Base-by-base conservation (phyloP, 2,329 filamentous ascomycete species). In the Plectosphaerella sp. region DNA sequence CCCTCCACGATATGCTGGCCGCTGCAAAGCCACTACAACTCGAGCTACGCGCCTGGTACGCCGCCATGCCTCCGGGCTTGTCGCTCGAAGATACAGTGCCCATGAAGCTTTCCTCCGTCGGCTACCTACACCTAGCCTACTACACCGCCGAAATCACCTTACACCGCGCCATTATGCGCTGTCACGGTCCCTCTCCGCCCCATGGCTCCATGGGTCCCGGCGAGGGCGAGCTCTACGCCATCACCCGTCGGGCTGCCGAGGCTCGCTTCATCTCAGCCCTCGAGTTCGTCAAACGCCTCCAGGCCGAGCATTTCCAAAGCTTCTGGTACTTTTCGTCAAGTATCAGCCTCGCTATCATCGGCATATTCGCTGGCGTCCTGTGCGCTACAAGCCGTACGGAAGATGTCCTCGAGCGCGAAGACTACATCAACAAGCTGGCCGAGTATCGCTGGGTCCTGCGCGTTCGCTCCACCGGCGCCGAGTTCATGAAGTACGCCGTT, bases 1-100 rank as follows among this genome's bases (percentile, higher is more conserved):
- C 52, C n/a, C 37, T 52, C 11, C 50, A 54, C 9, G 43, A 47
- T 14, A 70, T 73, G 2, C 62, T 77, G 2, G 73, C 75, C 53
- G 71, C 71, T 24, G 74, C 73, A 2, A 76, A 76, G 49, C 74
- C 74, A 1, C 65, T 77, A 0, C 73, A 74, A n/a, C 64, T 75
- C 24, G 67, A 67, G 15, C 60, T 78, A 6, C 73, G 72, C 45
- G 67, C 74, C 45, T 78, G 75, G 75, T 71, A 70, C 43, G 64
- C 69, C n/a, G 64, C 61, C n/a, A 58, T 77, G 9, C 73, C 74
- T 0, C 60, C 69, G 28, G 67, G 63, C 49, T 62, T 76, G n/a
- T 70, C 71, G 18, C 65, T 77, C 53, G 71, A 76, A 45, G 61
- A 66, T 5, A 64, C 63, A 3, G 62, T 64, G 49, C 61, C 65